These are phyloP conservation scores for Fusarium newnesense DNA, from an alignment of 2,329 filamentous ascomycete genomes.

Conservation along the genomic window DNA sequence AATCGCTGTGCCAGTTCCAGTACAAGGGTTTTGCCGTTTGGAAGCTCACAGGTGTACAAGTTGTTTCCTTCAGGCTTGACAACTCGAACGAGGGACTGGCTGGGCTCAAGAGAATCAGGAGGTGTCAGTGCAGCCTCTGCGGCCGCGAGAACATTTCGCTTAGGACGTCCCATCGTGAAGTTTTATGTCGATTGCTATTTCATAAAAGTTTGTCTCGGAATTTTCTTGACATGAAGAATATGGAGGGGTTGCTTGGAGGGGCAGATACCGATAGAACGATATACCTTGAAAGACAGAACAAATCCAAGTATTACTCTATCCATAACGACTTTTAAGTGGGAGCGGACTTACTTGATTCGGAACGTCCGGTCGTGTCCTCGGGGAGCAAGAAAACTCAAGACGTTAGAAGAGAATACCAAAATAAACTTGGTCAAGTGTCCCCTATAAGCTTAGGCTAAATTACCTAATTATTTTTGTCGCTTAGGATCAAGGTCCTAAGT, in stretches of 20 bases:
- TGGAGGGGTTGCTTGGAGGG: slow-evolving; percentile 37
- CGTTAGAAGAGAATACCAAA: neutral
- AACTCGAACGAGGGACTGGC: slow-evolving; percentile 78
- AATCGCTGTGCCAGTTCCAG: slow-evolving; percentile 88
- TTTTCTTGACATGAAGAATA: slow-evolving; percentile 21
- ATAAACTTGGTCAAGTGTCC: neutral
- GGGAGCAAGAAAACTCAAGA: neutral
- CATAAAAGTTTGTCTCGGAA: neutral
- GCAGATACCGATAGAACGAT: slow-evolving; percentile 30
- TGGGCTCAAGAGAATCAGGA: slow-evolving; percentile 67
- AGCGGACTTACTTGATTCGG: slow-evolving; percentile 26
- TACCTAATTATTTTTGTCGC: neutral
- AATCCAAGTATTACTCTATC: slow-evolving; percentile 18
- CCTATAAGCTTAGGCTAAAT: neutral
- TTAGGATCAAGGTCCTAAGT: neutral
- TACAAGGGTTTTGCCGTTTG: slow-evolving; percentile 72
- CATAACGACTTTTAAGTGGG: neutral
- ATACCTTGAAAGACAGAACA: slow-evolving; percentile 3
- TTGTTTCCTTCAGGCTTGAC: slow-evolving; percentile 88
- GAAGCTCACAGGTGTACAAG: slow-evolving; percentile 81
- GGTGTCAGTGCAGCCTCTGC: slow-evolving; percentile 76
- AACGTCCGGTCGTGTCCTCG: neutral
- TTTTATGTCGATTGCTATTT: neutral
- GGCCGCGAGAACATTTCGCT: slow-evolving; percentile 80
- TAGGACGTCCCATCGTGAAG: slow-evolving; percentile 55